Evolutionary conservation across 192 early-diverging fungal species (phyloP).

Genomic region (Tieghemiomyces parasiticus): DNA sequence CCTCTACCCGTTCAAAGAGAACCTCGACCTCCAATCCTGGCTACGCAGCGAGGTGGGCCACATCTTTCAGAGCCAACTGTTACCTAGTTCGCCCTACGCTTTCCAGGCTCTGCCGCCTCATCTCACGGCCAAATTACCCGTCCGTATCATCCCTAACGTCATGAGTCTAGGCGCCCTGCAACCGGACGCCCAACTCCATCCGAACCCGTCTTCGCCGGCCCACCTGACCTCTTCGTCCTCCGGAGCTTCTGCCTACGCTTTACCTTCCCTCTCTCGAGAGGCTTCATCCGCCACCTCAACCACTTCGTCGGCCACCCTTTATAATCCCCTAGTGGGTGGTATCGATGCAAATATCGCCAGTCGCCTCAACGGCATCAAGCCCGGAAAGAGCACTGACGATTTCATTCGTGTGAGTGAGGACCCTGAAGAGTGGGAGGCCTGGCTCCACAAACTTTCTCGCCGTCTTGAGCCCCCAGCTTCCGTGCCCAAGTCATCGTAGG

Average conservation of each 20-base stretch:
- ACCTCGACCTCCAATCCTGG: conserved; percentile 23
- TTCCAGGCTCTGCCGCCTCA: conserved; percentile 1
- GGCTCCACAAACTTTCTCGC: conserved; percentile 9
- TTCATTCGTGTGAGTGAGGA: conserved; percentile 8
- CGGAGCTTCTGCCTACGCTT: background rate
- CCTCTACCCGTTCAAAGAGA: conserved; percentile 29
- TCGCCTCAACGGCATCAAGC: too few relatives aligned
- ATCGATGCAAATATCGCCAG: too few relatives aligned
- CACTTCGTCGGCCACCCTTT: too few relatives aligned
- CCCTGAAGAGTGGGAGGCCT: conserved; percentile 9
- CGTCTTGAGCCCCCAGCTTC: conserved; percentile 6
- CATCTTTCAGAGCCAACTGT: conserved; percentile 7
- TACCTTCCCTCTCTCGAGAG: background rate
- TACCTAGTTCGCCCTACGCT: background rate
- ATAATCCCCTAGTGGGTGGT: too few relatives aligned
- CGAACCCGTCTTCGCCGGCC: background rate
- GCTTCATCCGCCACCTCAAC: too few relatives aligned
- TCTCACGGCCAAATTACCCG: background rate
- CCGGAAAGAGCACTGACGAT: too few relatives aligned
- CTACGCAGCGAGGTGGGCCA: conserved; percentile 4
- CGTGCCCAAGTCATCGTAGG: too few relatives aligned
- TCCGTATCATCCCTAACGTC: background rate
- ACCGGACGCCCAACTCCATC: background rate
- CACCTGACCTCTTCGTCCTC: background rate
- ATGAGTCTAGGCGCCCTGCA: background rate